Percentiles rank a stretch among this genome's conserved stretches.
phyloP scores from a whole-genome alignment of 768 basidiomycete species.

The Rhodotorula diobovata region DNA sequence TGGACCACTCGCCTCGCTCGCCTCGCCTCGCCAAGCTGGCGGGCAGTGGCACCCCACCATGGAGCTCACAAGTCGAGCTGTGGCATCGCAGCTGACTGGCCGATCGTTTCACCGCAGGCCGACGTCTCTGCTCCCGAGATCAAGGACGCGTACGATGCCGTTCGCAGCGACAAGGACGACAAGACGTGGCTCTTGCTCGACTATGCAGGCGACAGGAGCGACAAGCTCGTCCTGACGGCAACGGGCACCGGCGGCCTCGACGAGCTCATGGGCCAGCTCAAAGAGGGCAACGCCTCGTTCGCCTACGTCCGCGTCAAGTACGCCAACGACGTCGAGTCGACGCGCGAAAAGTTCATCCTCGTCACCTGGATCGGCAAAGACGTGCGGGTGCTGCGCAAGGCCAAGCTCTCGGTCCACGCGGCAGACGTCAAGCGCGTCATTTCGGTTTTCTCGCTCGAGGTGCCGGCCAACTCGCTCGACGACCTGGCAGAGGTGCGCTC shows the following conservation, averaged over 20 bases:
- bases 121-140: conserved; percentile 72
- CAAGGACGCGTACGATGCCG: conserved; percentile 78
- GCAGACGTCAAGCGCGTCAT: conserved; percentile 81
- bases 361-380: conserved; percentile 75
- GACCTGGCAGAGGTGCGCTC: conserved; percentile 61
- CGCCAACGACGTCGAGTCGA: conserved; percentile 78
- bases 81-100: too few species aligned
- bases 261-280: conserved; percentile 68
- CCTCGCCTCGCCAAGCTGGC: too few species aligned
- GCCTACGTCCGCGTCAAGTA: conserved; percentile 78
- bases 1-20: too few species aligned
- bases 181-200: conserved; percentile 87
- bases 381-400: conserved; percentile 87
- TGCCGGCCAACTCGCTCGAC: conserved; percentile 72
- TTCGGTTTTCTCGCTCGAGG: conserved; percentile 74
- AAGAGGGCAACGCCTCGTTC: conserved; percentile 71
- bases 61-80: too few species aligned
- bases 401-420: conserved; percentile 86
- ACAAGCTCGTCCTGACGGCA: conserved; percentile 70
- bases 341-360: conserved; percentile 69
- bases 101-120: conserved; percentile 52
- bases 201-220: conserved; percentile 61
- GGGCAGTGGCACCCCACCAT: too few species aligned
- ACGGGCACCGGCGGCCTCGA: conserved; percentile 71
- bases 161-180: conserved; percentile 76